phyloP scores from a whole-genome alignment of 2,329 filamentous ascomycete species.

The Alternaria sp. region DNA sequence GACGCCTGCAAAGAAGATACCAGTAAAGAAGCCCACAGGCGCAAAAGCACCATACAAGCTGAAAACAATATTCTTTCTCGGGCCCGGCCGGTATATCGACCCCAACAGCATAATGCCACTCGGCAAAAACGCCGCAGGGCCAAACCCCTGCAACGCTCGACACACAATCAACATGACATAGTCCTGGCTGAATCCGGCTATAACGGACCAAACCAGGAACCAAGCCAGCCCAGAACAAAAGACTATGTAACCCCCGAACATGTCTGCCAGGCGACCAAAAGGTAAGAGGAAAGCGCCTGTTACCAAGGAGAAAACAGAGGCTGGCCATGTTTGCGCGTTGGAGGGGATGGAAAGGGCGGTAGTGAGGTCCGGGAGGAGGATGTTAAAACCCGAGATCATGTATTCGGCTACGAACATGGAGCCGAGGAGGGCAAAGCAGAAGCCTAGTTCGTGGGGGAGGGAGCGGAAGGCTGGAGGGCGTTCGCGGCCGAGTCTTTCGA shows the following conservation, averaged over 20 bases:
- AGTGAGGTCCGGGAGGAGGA: conserved; percentile 72
- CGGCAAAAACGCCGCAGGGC: conserved; percentile 74
- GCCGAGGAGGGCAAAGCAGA: conserved; percentile 68
- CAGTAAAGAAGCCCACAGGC: conserved; percentile 57
- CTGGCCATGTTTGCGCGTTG: conserved; percentile 62
- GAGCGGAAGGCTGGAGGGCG: conserved; percentile 66
- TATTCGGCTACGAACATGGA: conserved; percentile 75
- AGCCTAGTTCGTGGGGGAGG: conserved; percentile 66
- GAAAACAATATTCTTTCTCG: conserved; percentile 73
- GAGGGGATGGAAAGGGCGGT: conserved; percentile 70
- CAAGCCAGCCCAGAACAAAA: conserved; percentile 69
- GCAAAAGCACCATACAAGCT: conserved; percentile 65
- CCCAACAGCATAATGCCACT: conserved; percentile 73
- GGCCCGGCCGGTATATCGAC: conserved; percentile 70
- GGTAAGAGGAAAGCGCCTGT: conserved; percentile 50
- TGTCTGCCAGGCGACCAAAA: conserved; percentile 66
- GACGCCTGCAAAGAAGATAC: conserved; percentile 50
- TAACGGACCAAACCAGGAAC: conserved; percentile 73
- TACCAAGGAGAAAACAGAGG: conserved; percentile 51
- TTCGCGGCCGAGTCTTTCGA: conserved; percentile 70
- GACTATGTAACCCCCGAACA: conserved; percentile 70
- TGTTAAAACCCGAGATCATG: conserved; percentile 77
- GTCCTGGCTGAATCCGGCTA: conserved; percentile 73
- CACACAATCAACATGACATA: conserved; percentile 76
- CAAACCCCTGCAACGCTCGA: conserved; percentile 77